Base-by-base conservation (phyloP, 192 early-diverging fungal species). In the Umbelopsis vinacea region DNA sequence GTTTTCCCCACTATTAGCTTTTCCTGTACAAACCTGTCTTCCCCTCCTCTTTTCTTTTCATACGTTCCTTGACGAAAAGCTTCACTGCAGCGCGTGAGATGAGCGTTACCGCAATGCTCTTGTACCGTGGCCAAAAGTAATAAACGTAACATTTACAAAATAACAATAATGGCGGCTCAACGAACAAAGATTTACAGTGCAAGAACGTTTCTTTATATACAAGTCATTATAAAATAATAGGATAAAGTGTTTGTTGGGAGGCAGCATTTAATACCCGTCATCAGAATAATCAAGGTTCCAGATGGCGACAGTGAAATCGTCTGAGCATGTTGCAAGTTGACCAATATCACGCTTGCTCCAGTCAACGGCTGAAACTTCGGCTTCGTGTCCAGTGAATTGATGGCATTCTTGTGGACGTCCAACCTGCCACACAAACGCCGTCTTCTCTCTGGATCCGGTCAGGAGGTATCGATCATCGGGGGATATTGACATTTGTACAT, bases 381-480 rank as follows among this genome's bases (percentile, higher is more conserved):
- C 78, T 17, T 76, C 70, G 79, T 94, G 93, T 3, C 83, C 92
- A 69, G 86, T 74, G 55, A 94, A 87, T 66, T 87, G 75, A 2
- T 85, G 68, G 5, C 89, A 83, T 35, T 81, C 70, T 12, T 75
- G 53, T 6, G 82, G 79, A 14, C 70, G 71, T 47, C 72, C 86
- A 26, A 89, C 77, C 75, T 81, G 92, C 94, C 94, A 97, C 15
- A 93, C 82, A 66, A 89, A 91, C 15, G 94, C 80, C 15, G 54
- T 70, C 26, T 85, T 82, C 35, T 83, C 86, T 43, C 85, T 81
- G 5, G 92, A 94, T 43, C 94, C 95, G 37, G 89, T 85, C 0
- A 90, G 86, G 3, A 97, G 43, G 54, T 89, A 92, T 9, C 75
- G 71, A 29, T 89, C 92, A 75, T 95, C 93, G 5, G 91, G 92